Percentiles rank a stretch among this genome's conserved stretches.
These are phyloP conservation scores for Citrullus colocynthis DNA, from an alignment of 306 rosid species.

Conservation along the genomic window DNA sequence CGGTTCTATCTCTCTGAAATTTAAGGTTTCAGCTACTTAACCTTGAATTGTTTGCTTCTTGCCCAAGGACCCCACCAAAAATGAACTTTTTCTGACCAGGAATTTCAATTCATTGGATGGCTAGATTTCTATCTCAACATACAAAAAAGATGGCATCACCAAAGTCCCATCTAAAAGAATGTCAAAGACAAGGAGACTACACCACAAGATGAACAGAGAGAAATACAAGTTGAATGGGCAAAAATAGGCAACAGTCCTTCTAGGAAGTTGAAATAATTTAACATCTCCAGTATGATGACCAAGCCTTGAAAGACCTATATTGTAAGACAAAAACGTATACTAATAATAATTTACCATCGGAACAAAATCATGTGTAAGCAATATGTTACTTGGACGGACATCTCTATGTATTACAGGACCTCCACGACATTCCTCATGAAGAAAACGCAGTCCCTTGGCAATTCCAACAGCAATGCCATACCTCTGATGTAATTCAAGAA, in stretches of 20 bases:
- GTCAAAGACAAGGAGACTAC: neutral
- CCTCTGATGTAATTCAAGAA: conserved; percentile 74
- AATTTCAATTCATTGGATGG: neutral
- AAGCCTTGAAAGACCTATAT: neutral
- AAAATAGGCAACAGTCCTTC: neutral
- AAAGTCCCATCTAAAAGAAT: neutral
- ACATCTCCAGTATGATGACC: neutral
- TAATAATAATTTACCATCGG: conserved; percentile 48
- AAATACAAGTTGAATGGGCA: neutral
- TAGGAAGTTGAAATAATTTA: neutral
- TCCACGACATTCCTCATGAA: conserved; percentile 86
- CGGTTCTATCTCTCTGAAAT: too few relatives aligned
- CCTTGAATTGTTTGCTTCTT: too few relatives aligned
- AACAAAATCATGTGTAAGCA: conserved; percentile 74
- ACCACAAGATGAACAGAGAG: too few relatives aligned
- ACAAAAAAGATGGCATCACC: neutral
- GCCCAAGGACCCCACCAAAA: too few relatives aligned
- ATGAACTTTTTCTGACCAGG: too few relatives aligned
- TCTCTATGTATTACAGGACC: conserved; percentile 83
- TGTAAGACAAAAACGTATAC: neutral
- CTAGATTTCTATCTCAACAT: neutral
- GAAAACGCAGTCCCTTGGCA: conserved; percentile 82
- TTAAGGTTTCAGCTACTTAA: too few relatives aligned
- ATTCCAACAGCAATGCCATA: conserved; percentile 72
- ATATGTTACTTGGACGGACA: conserved; percentile 75